Conservation (phyloP, 441 rosid species). For the Gossypium aridum region DNA sequence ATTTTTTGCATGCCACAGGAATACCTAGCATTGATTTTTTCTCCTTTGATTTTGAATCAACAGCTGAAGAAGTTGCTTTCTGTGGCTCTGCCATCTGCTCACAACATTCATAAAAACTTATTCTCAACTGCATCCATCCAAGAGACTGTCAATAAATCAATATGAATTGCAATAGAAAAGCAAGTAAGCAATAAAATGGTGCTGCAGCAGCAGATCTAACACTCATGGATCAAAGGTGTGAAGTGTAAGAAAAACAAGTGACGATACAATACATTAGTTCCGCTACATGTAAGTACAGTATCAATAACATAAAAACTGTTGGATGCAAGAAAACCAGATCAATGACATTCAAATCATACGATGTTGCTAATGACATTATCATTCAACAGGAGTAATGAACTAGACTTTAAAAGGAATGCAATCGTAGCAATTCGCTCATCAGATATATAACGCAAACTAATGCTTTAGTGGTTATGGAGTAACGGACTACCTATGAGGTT, state of each 20-base stretch:
- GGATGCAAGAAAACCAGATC: not conserved
- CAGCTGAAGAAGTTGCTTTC: slow-evolving; percentile 36
- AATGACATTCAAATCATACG: not conserved
- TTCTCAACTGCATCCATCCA: not conserved
- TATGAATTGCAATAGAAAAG: slow-evolving; percentile 5
- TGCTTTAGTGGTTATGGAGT: not conserved
- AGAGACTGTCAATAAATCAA: not conserved
- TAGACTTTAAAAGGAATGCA: not conserved
- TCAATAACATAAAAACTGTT: not conserved
- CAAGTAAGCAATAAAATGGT: not conserved
- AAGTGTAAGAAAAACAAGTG: not conserved
- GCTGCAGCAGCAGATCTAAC: not conserved
- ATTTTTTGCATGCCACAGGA: not conserved
- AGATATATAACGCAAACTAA: not conserved
- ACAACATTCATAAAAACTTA: not conserved
- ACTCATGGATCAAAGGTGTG: not conserved
- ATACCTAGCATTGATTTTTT: slow-evolving; percentile 55
- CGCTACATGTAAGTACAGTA: not conserved
- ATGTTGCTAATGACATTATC: not conserved
- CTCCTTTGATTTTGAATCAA: slow-evolving; percentile 29
- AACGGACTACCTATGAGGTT: not conserved
- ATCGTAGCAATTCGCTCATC: not conserved
- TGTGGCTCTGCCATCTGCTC: slow-evolving; percentile 47
- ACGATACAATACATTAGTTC: not conserved
- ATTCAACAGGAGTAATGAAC: not conserved